Evolutionary conservation across 208 protist species (phyloP).

Genomic region (Leishmania mexicana): DNA sequence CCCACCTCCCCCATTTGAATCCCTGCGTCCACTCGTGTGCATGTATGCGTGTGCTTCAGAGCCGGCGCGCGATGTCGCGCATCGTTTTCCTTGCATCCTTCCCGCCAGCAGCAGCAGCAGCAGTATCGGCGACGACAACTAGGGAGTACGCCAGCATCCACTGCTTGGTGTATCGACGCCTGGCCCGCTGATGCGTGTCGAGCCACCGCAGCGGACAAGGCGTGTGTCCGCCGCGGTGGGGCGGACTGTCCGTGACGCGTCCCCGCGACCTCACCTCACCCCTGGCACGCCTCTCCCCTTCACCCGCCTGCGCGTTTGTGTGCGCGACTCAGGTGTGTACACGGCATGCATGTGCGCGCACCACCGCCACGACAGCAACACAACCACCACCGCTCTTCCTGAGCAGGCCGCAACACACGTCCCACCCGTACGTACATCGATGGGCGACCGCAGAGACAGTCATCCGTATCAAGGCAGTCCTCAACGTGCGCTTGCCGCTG

Average conservation of each 20-base stretch:
- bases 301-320: no score
- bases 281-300: no score
- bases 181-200: not conserved
- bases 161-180: not conserved
- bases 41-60: not conserved
- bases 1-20: not conserved
- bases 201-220: not conserved
- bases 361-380: no score
- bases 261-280: no score
- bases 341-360: no score
- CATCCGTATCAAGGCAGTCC: not conserved
- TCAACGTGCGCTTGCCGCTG: not conserved
- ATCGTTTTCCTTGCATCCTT: not conserved
- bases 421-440: not conserved
- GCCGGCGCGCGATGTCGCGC: not conserved
- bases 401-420: not conserved
- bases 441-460: not conserved
- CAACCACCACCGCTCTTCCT: no score
- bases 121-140: no score
- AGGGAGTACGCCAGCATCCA: no score
- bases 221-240: no score
- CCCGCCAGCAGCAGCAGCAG: not conserved
- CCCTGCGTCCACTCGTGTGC: not conserved
- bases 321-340: no score
- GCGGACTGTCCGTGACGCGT: no score